Evolutionary conservation across 75 land plant species (phyloP), one percentile per base, ranked within the genome.

Genomic region (Sequoia sempervirens): DNA sequence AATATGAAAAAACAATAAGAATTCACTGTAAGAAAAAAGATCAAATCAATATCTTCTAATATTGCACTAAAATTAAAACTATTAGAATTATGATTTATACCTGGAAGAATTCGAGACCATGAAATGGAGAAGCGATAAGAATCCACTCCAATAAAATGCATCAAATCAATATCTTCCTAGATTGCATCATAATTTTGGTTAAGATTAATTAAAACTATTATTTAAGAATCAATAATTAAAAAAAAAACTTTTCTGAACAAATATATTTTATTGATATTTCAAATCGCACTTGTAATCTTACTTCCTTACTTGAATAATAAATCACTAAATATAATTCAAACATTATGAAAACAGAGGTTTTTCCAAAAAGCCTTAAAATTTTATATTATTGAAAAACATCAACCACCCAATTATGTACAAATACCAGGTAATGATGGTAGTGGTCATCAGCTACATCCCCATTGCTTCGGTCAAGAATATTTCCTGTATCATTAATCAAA

Each of bases 381-480:
- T n/a, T n/a, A n/a, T 0, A 50, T 50, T 50, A 50, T 23, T 68
- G 28, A 0, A 68, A 30, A 28, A 17, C n/a, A 30, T 28, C 8
- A 20, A 23, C 26, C 26, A 10, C 9, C 26, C 9, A 46, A 11
- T 54, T 82, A 72, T 83, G 36, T 9, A n/a, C 14, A 58, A 83
- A 87, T 52, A 84, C 96, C 90, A 70, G 14, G 83, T 86, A 93
- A 17, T 81, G 93, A 78, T 95, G 95, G 84, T 93, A 95, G 75
- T 95, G 88, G 84, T 95, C 95, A 72, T 82, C 88, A 14, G 96
- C 93, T 75, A 92, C 79, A 85, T 91, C 92, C 73, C 90, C 96
- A 68, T 80, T 90, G 41, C 82, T 82, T 68, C 90, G 88, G 13
- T 89, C 88, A 13, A 23, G 30, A 2, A 89, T 89, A 2, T 68